A percentile compares a stretch with the other conserved stretches of the same genome.
phyloP scores from a whole-genome alignment of 176 grass and related monocot species.

The Bothriochloa decipiens region DNA sequence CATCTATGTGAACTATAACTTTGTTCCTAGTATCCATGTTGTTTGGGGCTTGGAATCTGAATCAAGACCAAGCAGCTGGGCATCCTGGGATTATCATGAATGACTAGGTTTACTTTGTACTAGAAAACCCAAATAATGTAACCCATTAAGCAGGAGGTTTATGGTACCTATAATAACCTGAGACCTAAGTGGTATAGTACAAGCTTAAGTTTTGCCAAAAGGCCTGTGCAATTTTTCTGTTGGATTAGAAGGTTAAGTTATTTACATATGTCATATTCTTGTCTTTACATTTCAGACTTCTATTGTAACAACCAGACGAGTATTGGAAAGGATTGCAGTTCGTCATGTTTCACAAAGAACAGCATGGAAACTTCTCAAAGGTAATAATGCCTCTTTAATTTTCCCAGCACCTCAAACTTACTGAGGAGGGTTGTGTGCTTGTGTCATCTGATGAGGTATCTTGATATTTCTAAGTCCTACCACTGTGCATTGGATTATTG shows the following conservation, averaged over 20 bases:
- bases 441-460: neutral
- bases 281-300: conserved; percentile 64
- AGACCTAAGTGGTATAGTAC: neutral
- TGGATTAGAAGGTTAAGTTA: neutral
- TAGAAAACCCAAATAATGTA: conserved; percentile 37
- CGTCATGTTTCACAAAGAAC: conserved; percentile 83
- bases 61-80: neutral
- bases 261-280: conserved; percentile 26
- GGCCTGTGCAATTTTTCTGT: neutral
- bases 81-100: conserved; percentile 17
- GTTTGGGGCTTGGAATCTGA: neutral
- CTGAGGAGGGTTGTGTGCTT: neutral
- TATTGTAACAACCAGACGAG: conserved; percentile 83
- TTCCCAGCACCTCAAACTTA: conserved; percentile 12
- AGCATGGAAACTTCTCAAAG: conserved; percentile 99
- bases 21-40: conserved; percentile 23
- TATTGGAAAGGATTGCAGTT: conserved; percentile 85
- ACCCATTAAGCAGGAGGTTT: conserved; percentile 6
- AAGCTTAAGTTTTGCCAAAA: conserved; percentile 15
- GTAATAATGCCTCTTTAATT: conserved; percentile 35
- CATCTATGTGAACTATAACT: conserved; percentile 16
- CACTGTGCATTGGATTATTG: neutral
- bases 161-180: neutral
- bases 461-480: conserved; percentile 11
- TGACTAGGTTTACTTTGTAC: conserved; percentile 1